phyloP scores from a whole-genome alignment of 1,139 yeast species.

The Lodderomyces margitis region DNA sequence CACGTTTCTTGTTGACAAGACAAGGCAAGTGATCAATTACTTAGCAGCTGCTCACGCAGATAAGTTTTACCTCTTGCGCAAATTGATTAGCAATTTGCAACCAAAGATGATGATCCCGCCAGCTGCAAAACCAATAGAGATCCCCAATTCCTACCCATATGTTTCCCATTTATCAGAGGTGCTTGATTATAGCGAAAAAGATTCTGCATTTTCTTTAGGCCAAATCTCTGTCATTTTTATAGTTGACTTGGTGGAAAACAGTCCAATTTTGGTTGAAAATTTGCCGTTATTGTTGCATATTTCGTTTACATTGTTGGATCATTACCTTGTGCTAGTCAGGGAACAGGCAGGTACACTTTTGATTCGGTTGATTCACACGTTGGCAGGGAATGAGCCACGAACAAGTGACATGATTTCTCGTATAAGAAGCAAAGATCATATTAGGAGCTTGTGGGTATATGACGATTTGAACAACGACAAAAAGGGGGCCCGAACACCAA shows the following conservation, averaged over 20 bases:
- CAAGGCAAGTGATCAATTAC: conserved; percentile 79
- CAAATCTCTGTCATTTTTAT: conserved; percentile 82
- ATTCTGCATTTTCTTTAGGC: conserved; percentile 80
- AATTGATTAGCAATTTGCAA: conserved; percentile 64
- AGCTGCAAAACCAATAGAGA: conserved; percentile 8
- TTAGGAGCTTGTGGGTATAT: conserved; percentile 67
- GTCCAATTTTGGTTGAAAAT: conserved; percentile 46
- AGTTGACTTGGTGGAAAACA: conserved; percentile 69
- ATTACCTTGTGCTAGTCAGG: conserved; percentile 77
- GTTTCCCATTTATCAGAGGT: conserved; percentile 67
- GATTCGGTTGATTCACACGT: conserved; percentile 67
- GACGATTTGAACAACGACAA: conserved; percentile 80
- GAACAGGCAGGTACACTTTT: conserved; percentile 80
- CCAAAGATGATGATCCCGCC: conserved; percentile 90
- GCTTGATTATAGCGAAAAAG: conserved; percentile 60
- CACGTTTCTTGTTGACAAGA: conserved; percentile 70
- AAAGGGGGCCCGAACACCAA: conserved; percentile 84
- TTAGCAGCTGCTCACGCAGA: conserved; percentile 62
- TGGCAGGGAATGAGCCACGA: conserved; percentile 55
- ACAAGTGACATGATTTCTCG: conserved; percentile 52
- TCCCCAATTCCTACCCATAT: conserved; percentile 45
- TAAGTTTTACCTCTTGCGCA: conserved; percentile 57
- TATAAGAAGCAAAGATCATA: conserved; percentile 46
- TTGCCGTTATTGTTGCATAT: conserved; percentile 83
- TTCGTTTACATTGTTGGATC: conserved; percentile 79